A percentile compares a stretch with the other conserved stretches of the same genome.
phyloP scores from a whole-genome alignment of 306 rosid species.

The Pueraria montana region DNA sequence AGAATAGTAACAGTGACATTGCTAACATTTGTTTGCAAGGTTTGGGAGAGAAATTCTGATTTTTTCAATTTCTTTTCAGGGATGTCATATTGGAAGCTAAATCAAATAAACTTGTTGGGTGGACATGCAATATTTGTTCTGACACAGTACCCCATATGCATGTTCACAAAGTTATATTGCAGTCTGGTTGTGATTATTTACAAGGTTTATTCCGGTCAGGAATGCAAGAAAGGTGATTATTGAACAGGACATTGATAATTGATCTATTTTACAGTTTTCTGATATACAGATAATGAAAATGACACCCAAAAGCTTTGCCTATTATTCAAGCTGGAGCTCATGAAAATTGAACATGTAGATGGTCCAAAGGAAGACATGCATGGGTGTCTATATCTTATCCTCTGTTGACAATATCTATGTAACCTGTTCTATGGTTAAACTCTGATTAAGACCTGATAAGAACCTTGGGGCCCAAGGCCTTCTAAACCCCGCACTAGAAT shows the following conservation, averaged over 20 bases:
- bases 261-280: slow-evolving; percentile 33
- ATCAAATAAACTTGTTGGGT: slow-evolving; percentile 55
- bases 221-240: slow-evolving; percentile 87
- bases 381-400: slow-evolving; percentile 5
- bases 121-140: slow-evolving; percentile 76
- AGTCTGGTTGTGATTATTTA: slow-evolving; percentile 78
- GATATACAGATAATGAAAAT: slow-evolving; percentile 39
- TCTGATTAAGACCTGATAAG: neutral
- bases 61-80: slow-evolving; percentile 62
- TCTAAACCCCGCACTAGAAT: neutral
- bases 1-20: slow-evolving; percentile 29
- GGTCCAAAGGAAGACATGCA: slow-evolving; percentile 33
- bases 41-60: slow-evolving; percentile 34
- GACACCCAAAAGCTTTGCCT: slow-evolving; percentile 29
- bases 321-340: slow-evolving; percentile 33
- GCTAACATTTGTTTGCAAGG: slow-evolving; percentile 36
- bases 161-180: slow-evolving; percentile 84
- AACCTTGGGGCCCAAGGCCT: neutral
- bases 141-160: slow-evolving; percentile 75
- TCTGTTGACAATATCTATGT: slow-evolving; percentile 19
- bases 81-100: slow-evolving; percentile 81
- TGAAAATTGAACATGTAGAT: slow-evolving; percentile 37
- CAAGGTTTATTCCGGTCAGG: slow-evolving; percentile 82
- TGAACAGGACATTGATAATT: slow-evolving; percentile 31
- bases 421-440: slow-evolving; percentile 33